Conservation (phyloP, 2,329 filamentous ascomycete species). For the Colletotrichum incanum region DNA sequence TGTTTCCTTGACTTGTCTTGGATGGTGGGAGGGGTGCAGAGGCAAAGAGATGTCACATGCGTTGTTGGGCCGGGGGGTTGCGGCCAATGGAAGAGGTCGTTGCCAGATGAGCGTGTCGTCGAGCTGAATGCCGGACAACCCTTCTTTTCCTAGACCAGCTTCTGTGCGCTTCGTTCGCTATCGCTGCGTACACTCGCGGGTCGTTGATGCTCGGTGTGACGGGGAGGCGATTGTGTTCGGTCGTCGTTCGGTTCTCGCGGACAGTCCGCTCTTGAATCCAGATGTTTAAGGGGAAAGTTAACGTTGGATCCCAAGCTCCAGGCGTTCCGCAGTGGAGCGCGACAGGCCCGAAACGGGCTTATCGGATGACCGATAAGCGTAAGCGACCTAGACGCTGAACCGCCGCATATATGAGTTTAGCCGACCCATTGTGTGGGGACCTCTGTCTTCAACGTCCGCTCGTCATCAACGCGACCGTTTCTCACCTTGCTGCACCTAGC, state of each 20-base stretch:
- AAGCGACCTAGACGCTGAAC: constrained; percentile 33
- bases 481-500: not conserved
- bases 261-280: constrained; percentile 28
- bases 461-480: constrained; percentile 3
- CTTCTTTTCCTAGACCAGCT: constrained; percentile 12
- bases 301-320: constrained; percentile 34
- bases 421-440: constrained; percentile 26
- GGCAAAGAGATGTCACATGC: constrained; percentile 44
- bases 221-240: constrained; percentile 11
- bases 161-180: not conserved
- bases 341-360: constrained; percentile 29
- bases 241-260: constrained; percentile 30
- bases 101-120: constrained; percentile 25
- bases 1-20: constrained; percentile 34
- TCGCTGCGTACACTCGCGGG: not conserved
- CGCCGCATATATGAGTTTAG: constrained; percentile 21
- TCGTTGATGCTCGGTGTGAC: not conserved
- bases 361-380: constrained; percentile 35
- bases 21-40: constrained; percentile 42
- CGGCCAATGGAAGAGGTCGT: constrained; percentile 39
- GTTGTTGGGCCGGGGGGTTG: constrained; percentile 33
- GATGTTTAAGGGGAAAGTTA: constrained; percentile 39
- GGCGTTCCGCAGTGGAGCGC: constrained; percentile 41
- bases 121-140: constrained; percentile 17
- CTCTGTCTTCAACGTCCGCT: constrained; percentile 24